A percentile compares a stretch with the other conserved stretches of the same genome.
These are phyloP conservation scores for Hypoxylon lienhwacheense DNA, from an alignment of 495 filamentous ascomycete genomes.

Conservation along the genomic window DNA sequence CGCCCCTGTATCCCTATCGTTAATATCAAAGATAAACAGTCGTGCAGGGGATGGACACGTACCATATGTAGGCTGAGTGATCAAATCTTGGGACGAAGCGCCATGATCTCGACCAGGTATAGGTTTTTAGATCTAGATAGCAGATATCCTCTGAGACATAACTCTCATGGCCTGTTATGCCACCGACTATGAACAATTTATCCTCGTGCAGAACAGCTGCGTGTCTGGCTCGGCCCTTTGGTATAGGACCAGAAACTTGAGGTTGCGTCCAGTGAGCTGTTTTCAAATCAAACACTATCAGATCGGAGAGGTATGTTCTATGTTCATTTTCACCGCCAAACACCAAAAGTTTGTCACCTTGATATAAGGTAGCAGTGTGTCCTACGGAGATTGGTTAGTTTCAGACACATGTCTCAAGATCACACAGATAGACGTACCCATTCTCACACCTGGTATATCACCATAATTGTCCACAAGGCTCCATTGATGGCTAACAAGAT, in stretches of 20 bases:
- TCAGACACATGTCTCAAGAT: slow-evolving; percentile 7
- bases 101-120: slow-evolving; percentile 97
- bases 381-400: slow-evolving; percentile 53
- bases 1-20: slow-evolving; percentile 51
- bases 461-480: slow-evolving; percentile 97
- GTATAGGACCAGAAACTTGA: slow-evolving; percentile 75
- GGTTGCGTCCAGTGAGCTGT: slow-evolving; percentile 94
- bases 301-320: slow-evolving; percentile 88
- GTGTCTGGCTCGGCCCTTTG: slow-evolving; percentile 87
- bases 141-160: slow-evolving; percentile 91
- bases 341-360: slow-evolving; percentile 89
- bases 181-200: slow-evolving; percentile 91
- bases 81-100: slow-evolving; percentile 92
- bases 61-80: slow-evolving; percentile 88
- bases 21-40: background rate
- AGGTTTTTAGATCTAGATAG: slow-evolving; percentile 94
- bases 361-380: slow-evolving; percentile 93
- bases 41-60: background rate
- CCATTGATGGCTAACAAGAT: slow-evolving; percentile 87
- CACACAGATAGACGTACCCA: slow-evolving; percentile 64
- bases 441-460: slow-evolving; percentile 95
- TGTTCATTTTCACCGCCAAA: slow-evolving; percentile 99
- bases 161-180: slow-evolving; percentile 83
- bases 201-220: slow-evolving; percentile 94
- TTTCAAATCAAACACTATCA: slow-evolving; percentile 92